Evolutionary conservation across 2,329 filamentous ascomycete genomes (phyloP).

Genomic region (Colletotrichum sp.): DNA sequence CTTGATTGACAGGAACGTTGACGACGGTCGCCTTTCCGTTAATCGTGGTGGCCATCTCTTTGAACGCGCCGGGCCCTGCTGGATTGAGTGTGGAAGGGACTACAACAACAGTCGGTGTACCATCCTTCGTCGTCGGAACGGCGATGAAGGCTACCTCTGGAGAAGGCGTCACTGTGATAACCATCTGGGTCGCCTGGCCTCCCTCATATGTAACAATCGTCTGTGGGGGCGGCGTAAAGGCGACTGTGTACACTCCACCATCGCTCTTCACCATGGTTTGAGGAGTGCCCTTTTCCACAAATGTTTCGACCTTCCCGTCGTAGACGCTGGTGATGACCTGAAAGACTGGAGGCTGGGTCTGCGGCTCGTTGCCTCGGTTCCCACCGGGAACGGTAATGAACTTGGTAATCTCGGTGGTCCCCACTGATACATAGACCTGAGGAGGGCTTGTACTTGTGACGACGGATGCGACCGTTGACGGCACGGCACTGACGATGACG

Average conservation of each 20-base stretch:
- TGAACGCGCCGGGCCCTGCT: background rate
- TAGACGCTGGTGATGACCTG: slow-evolving; percentile 25
- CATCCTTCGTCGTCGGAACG: background rate
- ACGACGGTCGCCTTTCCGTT: background rate
- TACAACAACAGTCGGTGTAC: background rate
- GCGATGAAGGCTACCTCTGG: background rate
- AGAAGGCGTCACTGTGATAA: slow-evolving; percentile 14
- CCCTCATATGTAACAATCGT: background rate
- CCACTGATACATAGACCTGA: slow-evolving; percentile 19
- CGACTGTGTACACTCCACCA: slow-evolving; percentile 7
- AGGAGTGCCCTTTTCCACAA: slow-evolving; percentile 9
- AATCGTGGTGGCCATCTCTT: background rate
- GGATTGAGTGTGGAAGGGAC: background rate
- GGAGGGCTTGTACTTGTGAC: background rate
- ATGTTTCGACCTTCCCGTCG: slow-evolving; percentile 21
- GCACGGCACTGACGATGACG: background rate
- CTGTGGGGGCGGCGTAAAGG: background rate
- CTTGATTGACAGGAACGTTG: background rate
- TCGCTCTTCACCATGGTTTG: slow-evolving; percentile 12
- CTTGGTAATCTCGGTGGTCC: slow-evolving; percentile 24
- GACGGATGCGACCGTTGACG: background rate
- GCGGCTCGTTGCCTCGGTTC: background rate
- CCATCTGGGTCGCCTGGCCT: slow-evolving; percentile 6
- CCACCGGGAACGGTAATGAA: slow-evolving; percentile 18
- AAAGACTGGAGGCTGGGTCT: slow-evolving; percentile 20